These are phyloP conservation scores for Heterobasidion irregulare DNA, from an alignment of 1,284 basidiomycete genomes.

Conservation along the genomic window DNA sequence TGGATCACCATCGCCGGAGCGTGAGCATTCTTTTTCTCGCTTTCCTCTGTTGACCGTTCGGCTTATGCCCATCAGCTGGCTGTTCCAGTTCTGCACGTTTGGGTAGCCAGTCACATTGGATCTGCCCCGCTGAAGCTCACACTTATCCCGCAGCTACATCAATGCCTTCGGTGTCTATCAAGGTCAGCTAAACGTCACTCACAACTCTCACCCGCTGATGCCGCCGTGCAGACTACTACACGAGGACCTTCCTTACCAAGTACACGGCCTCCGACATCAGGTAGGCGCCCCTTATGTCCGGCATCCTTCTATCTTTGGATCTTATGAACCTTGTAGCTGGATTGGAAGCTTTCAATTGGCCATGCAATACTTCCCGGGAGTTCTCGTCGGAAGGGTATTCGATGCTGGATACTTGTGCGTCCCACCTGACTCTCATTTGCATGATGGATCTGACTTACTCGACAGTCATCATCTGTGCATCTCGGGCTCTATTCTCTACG, in stretches of 20 bases:
- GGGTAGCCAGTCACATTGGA: not conserved
- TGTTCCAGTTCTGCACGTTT: not conserved
- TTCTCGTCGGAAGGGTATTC: not conserved
- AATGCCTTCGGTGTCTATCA: constrained; percentile 16
- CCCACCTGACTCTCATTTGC: not conserved
- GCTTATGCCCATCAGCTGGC: not conserved
- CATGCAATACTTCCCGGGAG: not conserved
- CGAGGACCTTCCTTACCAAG: not conserved
- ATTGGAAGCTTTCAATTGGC: not conserved
- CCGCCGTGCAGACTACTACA: not conserved
- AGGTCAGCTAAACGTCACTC: constrained; percentile 1
- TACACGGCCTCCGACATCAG: not conserved
- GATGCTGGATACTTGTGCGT: not conserved
- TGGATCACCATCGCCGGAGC: not conserved
- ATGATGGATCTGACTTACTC: no score
- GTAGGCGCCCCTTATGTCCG: not conserved
- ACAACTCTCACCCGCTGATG: not conserved
- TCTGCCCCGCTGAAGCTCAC: not conserved
- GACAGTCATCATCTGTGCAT: not conserved
- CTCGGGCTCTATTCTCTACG: not conserved
- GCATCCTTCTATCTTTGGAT: not conserved
- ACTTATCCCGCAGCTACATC: constrained; percentile 6
- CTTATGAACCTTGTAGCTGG: not conserved
- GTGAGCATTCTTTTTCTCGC: not conserved
- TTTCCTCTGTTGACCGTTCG: not conserved